Evolutionary conservation across 2,329 filamentous ascomycete genomes (phyloP).

Genomic region (Zymoseptoria ardabiliae): DNA sequence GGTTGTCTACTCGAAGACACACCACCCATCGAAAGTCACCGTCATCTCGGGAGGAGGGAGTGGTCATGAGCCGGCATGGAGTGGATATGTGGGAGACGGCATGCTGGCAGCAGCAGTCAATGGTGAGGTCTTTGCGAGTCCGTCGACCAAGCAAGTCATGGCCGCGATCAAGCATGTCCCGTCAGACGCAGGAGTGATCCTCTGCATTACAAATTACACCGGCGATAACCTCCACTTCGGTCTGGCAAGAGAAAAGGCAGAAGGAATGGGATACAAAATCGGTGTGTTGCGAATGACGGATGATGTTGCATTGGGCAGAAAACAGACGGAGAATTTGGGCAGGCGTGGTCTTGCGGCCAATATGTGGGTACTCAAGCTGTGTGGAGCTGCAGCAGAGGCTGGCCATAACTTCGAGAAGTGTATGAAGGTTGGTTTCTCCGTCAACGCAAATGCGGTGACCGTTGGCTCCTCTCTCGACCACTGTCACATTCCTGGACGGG

Average conservation of each 20-base stretch:
- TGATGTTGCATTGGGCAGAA: conserved; percentile 41
- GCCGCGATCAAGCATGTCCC: conserved; percentile 41
- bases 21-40: conserved; percentile 37
- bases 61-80: conserved; percentile 45
- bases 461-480: conserved; percentile 47
- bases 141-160: conserved; percentile 44
- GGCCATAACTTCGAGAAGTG: conserved; percentile 40
- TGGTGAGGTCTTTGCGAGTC: conserved; percentile 44
- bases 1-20: conserved; percentile 42
- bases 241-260: conserved; percentile 41
- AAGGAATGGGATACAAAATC: conserved; percentile 39
- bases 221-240: conserved; percentile 46
- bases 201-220: conserved; percentile 46
- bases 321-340: conserved; percentile 43
- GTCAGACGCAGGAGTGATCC: conserved; percentile 39
- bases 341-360: conserved; percentile 46
- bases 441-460: conserved; percentile 41
- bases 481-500: conserved; percentile 46
- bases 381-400: conserved; percentile 39
- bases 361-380: conserved; percentile 40
- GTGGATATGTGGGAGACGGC: conserved; percentile 43
- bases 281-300: conserved; percentile 44
- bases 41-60: conserved; percentile 43
- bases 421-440: conserved; percentile 38
- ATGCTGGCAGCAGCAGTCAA: conserved; percentile 43